Percentiles rank a stretch among this genome's conserved stretches.
Conservation (phyloP, 1,284 basidiomycete genomes). For the Amylostereum areolatum region DNA sequence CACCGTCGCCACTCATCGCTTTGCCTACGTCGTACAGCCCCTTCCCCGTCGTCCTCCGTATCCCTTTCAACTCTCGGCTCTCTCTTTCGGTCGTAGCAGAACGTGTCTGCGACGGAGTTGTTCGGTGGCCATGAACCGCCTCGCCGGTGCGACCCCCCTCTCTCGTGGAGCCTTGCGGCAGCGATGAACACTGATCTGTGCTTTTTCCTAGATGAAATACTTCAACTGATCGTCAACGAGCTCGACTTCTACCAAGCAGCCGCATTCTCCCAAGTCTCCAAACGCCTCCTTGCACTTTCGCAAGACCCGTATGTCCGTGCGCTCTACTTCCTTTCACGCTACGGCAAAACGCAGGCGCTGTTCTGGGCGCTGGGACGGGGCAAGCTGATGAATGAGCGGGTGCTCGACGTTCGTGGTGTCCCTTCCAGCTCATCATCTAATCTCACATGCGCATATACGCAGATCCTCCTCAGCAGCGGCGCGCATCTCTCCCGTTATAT, state of each 20-base stretch:
- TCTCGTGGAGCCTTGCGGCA: slow-evolving; percentile 6
- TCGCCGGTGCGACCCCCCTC: slow-evolving; percentile 11
- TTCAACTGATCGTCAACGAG: slow-evolving; percentile 68
- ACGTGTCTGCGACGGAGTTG: background rate
- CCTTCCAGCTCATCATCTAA: slow-evolving; percentile 12
- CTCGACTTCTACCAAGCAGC: slow-evolving; percentile 48
- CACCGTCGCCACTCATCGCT: background rate
- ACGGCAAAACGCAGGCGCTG: slow-evolving; percentile 62
- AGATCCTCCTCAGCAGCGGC: slow-evolving; percentile 69
- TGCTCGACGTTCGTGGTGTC: slow-evolving; percentile 57
- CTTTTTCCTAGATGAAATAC: slow-evolving; percentile 52
- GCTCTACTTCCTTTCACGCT: slow-evolving; percentile 66
- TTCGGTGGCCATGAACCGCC: slow-evolving; percentile 12
- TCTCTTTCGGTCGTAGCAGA: slow-evolving; percentile 1
- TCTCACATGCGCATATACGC: slow-evolving; percentile 6
- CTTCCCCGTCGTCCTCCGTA: background rate
- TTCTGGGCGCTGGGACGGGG: slow-evolving; percentile 67
- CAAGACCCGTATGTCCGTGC: slow-evolving; percentile 69
- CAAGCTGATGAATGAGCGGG: slow-evolving; percentile 54
- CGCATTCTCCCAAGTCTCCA: slow-evolving; percentile 48
- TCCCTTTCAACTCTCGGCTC: background rate
- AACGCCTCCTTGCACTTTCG: slow-evolving; percentile 56
- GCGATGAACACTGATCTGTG: slow-evolving; percentile 1
- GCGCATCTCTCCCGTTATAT: slow-evolving; percentile 73
- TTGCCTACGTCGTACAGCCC: background rate